phyloP scores from a whole-genome alignment of 2,329 filamentous ascomycete genomes.

The Talaromyces marneffei region DNA sequence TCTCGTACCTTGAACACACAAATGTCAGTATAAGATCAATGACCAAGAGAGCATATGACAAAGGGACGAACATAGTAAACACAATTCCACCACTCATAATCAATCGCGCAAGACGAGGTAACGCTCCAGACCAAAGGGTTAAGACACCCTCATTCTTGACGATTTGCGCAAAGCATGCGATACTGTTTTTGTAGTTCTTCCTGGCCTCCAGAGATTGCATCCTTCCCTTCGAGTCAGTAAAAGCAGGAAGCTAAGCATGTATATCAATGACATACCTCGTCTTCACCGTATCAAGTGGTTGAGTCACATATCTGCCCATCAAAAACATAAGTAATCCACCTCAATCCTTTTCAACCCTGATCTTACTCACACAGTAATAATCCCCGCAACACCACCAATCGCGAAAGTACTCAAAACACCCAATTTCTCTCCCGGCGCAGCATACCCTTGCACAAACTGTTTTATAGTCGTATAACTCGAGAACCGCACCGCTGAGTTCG shows the following conservation, averaged over 20 bases:
- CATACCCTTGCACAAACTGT: conserved; percentile 87
- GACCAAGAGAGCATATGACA: not conserved
- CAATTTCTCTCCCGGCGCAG: conserved; percentile 89
- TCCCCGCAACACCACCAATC: conserved; percentile 79
- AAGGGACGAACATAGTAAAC: conserved; percentile 70
- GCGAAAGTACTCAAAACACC: conserved; percentile 82
- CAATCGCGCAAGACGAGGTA: conserved; percentile 76
- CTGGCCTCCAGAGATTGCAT: conserved; percentile 95
- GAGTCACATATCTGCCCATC: conserved; percentile 46
- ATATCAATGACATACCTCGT: conserved; percentile 49
- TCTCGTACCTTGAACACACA: conserved; percentile 63
- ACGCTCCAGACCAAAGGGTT: conserved; percentile 89
- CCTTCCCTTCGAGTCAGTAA: conserved; percentile 34
- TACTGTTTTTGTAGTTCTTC: conserved; percentile 75
- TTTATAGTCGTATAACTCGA: conserved; percentile 84
- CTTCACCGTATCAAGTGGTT: conserved; percentile 87
- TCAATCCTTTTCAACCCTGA: not conserved
- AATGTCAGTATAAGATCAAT: not conserved
- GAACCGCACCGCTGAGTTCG: conserved; percentile 89
- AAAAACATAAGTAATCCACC: not conserved
- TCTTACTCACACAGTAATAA: conserved; percentile 75
- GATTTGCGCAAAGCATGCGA: conserved; percentile 75
- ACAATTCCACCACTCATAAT: conserved; percentile 94
- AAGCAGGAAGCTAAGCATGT: not conserved
- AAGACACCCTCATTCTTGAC: conserved; percentile 82